These are phyloP conservation scores for Ascochyta pisi DNA, from an alignment of 2,329 filamentous ascomycete genomes.

Conservation along the genomic window DNA sequence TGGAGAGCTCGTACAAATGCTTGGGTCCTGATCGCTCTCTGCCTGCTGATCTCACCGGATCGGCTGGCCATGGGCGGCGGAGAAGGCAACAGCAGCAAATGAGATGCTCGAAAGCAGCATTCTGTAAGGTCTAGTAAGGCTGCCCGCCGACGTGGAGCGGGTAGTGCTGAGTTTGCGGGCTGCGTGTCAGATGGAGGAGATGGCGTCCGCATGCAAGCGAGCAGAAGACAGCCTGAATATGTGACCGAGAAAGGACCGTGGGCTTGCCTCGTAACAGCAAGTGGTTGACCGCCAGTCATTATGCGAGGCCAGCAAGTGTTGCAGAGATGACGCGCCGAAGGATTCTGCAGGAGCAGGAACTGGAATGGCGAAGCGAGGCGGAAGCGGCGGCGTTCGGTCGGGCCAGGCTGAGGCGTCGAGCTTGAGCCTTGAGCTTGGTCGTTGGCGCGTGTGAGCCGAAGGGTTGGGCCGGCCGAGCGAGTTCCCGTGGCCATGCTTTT, in stretches of 20 bases:
- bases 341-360: constrained; percentile 14
- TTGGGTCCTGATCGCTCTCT: neutral
- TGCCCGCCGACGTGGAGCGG: constrained; percentile 27
- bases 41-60: constrained; percentile 1
- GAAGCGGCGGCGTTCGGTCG: constrained; percentile 17
- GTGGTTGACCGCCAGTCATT: constrained; percentile 2
- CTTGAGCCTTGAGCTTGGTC: constrained; percentile 1
- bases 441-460: constrained; percentile 1
- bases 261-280: constrained; percentile 3
- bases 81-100: constrained; percentile 4
- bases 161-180: constrained; percentile 11
- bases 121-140: neutral
- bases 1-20: constrained; percentile 1
- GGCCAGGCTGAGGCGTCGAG: constrained; percentile 1
- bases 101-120: neutral
- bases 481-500: neutral
- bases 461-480: constrained; percentile 14
- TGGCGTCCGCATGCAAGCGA: constrained; percentile 1
- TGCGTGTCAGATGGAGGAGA: constrained; percentile 14
- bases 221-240: constrained; percentile 1
- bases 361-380: constrained; percentile 12
- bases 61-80: constrained; percentile 4
- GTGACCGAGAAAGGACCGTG: constrained; percentile 11
- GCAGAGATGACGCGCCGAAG: constrained; percentile 17
- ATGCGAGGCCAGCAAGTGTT: constrained; percentile 8